Evolutionary conservation across 1,284 basidiomycete genomes (phyloP).

Genomic region (Pseudozyma tsukubaensis): DNA sequence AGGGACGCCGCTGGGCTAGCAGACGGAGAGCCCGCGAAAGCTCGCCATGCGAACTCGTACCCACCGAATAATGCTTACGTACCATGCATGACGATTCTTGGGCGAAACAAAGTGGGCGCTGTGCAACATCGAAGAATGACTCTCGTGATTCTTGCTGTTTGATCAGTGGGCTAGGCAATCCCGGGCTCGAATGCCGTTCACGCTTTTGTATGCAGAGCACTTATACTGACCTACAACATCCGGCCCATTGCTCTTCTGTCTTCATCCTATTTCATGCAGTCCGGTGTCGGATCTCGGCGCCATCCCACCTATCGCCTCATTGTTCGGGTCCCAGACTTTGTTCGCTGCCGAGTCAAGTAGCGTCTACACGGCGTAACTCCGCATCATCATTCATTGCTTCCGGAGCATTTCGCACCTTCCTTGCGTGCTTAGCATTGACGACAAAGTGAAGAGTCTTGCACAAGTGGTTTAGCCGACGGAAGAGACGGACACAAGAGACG

Average conservation of each 20-base stretch:
- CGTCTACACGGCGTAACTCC: conserved; percentile 2
- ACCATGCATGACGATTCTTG: not conserved
- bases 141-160: too few species aligned
- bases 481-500: not conserved
- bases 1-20: too few species aligned
- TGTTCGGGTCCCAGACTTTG: conserved; percentile 15
- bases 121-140: not conserved
- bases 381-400: not conserved
- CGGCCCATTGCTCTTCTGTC: conserved; percentile 10
- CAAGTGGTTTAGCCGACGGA: not conserved
- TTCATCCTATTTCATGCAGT: conserved; percentile 24
- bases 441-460: not conserved
- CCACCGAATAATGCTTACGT: not conserved
- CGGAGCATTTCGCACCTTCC: not conserved
- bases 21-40: too few species aligned
- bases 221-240: conserved; percentile 22
- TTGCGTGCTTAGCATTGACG: not conserved
- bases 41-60: too few species aligned
- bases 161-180: not conserved
- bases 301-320: conserved; percentile 21
- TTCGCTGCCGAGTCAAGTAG: conserved; percentile 1
- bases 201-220: conserved; percentile 16
- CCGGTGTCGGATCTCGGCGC: conserved; percentile 7
- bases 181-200: not conserved
- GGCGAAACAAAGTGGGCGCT: not conserved